Evolutionary conservation across 2,329 filamentous ascomycete species (phyloP).

Genomic region (Alternaria infectoria): DNA sequence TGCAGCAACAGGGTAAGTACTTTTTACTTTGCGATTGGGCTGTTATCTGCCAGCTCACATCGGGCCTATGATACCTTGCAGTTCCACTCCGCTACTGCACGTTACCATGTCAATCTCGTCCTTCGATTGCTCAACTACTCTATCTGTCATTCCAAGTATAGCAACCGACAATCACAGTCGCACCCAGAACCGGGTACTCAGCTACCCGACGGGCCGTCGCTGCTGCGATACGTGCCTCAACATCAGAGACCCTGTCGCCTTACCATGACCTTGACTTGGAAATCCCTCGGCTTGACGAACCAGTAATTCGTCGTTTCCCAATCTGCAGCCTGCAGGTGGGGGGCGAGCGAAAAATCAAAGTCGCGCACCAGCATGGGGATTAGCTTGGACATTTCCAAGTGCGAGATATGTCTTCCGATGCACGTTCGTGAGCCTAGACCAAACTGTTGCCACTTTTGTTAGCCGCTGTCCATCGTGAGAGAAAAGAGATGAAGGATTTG

Average conservation of each 20-base stretch:
- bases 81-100: background rate
- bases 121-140: background rate
- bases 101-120: background rate
- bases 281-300: conserved; percentile 19
- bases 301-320: conserved; percentile 19
- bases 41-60: background rate
- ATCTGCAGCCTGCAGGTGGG: conserved; percentile 7
- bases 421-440: conserved; percentile 27
- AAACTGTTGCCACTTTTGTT: conserved; percentile 10
- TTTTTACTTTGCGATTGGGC: background rate
- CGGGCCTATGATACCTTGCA: background rate
- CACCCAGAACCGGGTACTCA: background rate
- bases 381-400: conserved; percentile 15
- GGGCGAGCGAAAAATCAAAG: conserved; percentile 20
- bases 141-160: background rate
- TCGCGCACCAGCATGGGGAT: conserved; percentile 15
- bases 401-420: conserved; percentile 24
- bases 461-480: background rate
- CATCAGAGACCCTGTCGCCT: background rate
- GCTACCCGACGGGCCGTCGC: background rate
- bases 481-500: background rate
- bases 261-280: conserved; percentile 8
- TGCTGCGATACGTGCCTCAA: background rate
- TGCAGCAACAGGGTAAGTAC: background rate
- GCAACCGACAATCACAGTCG: background rate